Conservation (phyloP, 1,284 basidiomycete genomes). For the Leccinum ponderosum region DNA sequence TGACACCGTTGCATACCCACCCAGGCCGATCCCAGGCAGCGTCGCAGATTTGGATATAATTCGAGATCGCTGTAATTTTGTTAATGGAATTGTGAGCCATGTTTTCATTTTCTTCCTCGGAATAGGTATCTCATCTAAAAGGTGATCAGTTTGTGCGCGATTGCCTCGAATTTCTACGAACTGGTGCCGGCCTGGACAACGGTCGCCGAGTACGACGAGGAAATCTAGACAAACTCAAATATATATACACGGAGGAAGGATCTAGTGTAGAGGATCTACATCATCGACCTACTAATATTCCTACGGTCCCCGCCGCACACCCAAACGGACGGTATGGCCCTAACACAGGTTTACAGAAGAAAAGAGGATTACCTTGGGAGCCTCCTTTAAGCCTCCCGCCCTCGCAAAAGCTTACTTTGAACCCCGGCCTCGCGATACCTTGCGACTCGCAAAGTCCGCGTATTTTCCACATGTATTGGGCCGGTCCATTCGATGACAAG, state of each 20-base stretch:
- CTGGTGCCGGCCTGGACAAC: constrained; percentile 66
- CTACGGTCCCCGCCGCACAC: constrained; percentile 15
- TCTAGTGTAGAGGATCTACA: constrained; percentile 15
- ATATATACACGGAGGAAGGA: constrained; percentile 58
- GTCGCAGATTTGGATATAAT: constrained; percentile 83
- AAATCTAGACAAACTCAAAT: constrained; percentile 59
- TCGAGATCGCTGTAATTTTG: constrained; percentile 86
- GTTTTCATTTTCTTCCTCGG: constrained; percentile 1
- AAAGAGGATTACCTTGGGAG: constrained; percentile 43
- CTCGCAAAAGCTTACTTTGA: constrained; percentile 33
- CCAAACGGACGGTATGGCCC: constrained; percentile 21
- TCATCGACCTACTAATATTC: constrained; percentile 20
- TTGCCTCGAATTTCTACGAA: constrained; percentile 67
- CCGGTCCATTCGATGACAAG: constrained; percentile 75
- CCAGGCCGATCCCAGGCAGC: constrained; percentile 49
- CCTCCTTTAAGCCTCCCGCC: constrained; percentile 34
- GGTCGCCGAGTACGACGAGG: constrained; percentile 56
- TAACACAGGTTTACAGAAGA: constrained; percentile 38
- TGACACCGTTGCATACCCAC: constrained; percentile 40
- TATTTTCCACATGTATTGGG: constrained; percentile 80
- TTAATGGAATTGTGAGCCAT: constrained; percentile 63
- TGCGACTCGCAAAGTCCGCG: constrained; percentile 66
- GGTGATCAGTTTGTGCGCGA: constrained; percentile 65
- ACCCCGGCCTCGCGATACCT: constrained; percentile 34
- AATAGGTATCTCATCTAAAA: constrained; percentile 14